Conservation (phyloP, 768 basidiomycete genomes). For the Lentinula guzmanii region DNA sequence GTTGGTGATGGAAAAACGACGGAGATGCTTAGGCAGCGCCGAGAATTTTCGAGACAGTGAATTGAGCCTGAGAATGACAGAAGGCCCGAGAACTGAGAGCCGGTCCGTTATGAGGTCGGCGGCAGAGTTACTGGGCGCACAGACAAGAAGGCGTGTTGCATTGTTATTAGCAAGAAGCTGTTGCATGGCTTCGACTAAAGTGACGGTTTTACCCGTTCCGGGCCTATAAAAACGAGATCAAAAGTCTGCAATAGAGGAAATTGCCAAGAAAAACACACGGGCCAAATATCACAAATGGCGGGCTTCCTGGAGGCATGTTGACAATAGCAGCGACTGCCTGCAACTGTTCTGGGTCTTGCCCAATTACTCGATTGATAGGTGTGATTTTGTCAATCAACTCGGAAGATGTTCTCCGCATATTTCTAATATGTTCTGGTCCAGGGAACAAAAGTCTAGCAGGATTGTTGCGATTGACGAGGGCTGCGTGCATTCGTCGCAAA, state of each 20-base stretch:
- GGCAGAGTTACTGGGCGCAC: conserved; percentile 65
- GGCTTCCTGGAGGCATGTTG: conserved; percentile 35
- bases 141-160: conserved; percentile 46
- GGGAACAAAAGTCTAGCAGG: conserved; percentile 46
- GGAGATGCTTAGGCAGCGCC: conserved; percentile 31
- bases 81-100: conserved; percentile 18
- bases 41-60: conserved; percentile 35
- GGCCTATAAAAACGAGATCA: conserved; percentile 27
- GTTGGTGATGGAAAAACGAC: conserved; percentile 31
- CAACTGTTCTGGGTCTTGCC: conserved; percentile 39
- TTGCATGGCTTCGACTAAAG: conserved; percentile 54
- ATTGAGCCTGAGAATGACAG: conserved; percentile 48
- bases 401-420: conserved; percentile 12
- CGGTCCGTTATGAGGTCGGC: conserved; percentile 52
- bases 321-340: conserved; percentile 46
- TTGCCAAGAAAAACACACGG: conserved; percentile 37
- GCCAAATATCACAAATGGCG: conserved; percentile 57
- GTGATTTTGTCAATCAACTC: conserved; percentile 15
- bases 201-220: conserved; percentile 66
- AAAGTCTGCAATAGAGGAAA: neutral
- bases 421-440: conserved; percentile 16
- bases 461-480: conserved; percentile 31
- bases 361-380: conserved; percentile 27
- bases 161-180: conserved; percentile 43
- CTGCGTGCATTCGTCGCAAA: conserved; percentile 50